Evolutionary conservation across 805 yeast genomes (phyloP), one percentile per base, ranked within the genome.

Genomic region (Yarrowia sp.): DNA sequence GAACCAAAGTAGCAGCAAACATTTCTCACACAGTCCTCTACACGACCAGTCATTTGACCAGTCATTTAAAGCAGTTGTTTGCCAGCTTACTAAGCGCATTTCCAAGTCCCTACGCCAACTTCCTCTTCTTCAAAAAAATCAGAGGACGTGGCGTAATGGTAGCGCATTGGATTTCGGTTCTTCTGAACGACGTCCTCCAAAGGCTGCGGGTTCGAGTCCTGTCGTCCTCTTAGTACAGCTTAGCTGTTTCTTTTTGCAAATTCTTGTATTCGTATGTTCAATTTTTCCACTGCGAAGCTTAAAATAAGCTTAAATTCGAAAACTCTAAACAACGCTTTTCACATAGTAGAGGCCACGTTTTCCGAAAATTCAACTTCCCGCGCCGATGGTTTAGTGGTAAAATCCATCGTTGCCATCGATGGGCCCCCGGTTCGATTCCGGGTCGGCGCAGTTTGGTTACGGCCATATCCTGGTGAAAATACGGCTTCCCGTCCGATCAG

Each of bases 361-460:
- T 22, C 22, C 9, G 6, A 4, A 17, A 16, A 11, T 21, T 40
- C 16, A 40, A 40, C 26, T n/a, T n/a, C n/a, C n/a, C 24, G 26
- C 24, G 26, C 44, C 44, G 44, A 40, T 40, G 44, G 44, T 40
- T 40, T 40, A 40, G 44, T 40, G 44, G 46, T 41, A 41, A 41
- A 41, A 41, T 41, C 46, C 46, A 41, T 41, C 46, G 46, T 41
- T 41, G 46, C 46, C 46, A 22, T 41, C 46, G 46, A 41, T 41
- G 46, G 46, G 46, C 46, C 46, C 46, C 46, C 46, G 46, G 46
- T 41, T 41, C 46, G 46, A 41, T 41, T 41, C 46, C 46, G 46
- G 46, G 28, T 41, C 46, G 46, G 46, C 46, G 46, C 46, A 41
- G 28, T 21, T 10, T 41, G 46, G 46, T 22, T 22, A 21, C 26